phyloP scores from a whole-genome alignment of 2,329 filamentous ascomycete species.

The Neofusicoccum kwambonambiense region DNA sequence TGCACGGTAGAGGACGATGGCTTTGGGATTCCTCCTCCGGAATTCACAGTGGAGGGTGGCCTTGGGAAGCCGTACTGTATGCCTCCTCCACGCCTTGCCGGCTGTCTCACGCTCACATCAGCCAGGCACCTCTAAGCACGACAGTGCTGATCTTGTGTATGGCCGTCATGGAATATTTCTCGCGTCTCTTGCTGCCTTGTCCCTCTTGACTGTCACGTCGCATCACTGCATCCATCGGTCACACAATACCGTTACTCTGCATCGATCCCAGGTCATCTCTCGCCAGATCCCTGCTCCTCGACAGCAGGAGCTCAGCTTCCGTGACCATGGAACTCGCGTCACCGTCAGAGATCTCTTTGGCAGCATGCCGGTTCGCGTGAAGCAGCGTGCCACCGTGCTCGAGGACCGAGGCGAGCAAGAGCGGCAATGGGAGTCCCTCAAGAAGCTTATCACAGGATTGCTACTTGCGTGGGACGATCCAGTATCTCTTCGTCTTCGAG shows the following conservation, averaged over 20 bases:
- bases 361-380: constrained; percentile 85
- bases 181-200: constrained; percentile 71
- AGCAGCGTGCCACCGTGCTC: constrained; percentile 63
- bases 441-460: constrained; percentile 59
- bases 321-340: constrained; percentile 71
- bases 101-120: constrained; percentile 19
- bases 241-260: constrained; percentile 66
- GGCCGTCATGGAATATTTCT: constrained; percentile 75
- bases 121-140: constrained; percentile 75
- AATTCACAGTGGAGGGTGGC: constrained; percentile 70
- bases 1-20: constrained; percentile 87
- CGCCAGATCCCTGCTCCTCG: constrained; percentile 62
- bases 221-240: constrained; percentile 60
- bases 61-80: constrained; percentile 72
- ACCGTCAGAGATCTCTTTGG: constrained; percentile 81
- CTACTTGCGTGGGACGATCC: constrained; percentile 67
- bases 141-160: constrained; percentile 48
- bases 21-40: constrained; percentile 67
- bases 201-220: constrained; percentile 74
- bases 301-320: constrained; percentile 56
- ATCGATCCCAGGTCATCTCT: constrained; percentile 65
- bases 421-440: constrained; percentile 66
- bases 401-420: constrained; percentile 53
- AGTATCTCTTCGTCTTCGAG: constrained; percentile 59
- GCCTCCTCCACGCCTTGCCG: constrained; percentile 30